Base-by-base conservation (phyloP, 495 filamentous ascomycete species). In the Neurospora sp. region DNA sequence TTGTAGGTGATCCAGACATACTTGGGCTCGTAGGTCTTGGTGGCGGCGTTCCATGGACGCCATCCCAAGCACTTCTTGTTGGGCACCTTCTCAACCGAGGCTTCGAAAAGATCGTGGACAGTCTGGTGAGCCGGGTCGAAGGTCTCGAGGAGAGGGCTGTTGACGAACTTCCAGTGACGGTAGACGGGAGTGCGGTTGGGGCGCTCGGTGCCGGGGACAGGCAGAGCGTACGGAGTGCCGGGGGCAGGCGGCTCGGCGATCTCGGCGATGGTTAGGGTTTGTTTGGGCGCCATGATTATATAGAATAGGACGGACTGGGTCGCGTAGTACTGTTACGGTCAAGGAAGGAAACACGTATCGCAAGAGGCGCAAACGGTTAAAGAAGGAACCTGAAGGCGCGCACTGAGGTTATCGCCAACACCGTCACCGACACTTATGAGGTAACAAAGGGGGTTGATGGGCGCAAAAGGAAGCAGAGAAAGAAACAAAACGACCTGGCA, bases 1-100 rank as follows among this genome's bases (percentile, higher is more conserved):
- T 85, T 82, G 77, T 97, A 98, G 73, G 91, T 91, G 74, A 94
- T 82, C 94, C 96, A 99, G 74, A 89, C 83, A 76, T 93, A 99
- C 71, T 86, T 83, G 70, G 82, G 83, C 39, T 93, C 94, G 78
- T 86, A 98, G 3, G 87, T 87, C 82, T 94, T 92, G 65, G 90
- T 93, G 27, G 75, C 80, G 5, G 91, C 81, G 81, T 98, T 90
- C 84, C 92, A 98, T 1, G 92, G 89, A 47, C 96, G 89, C 80
- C 87, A 89, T 59, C 96, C 96, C 70, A 99, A 83, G 82, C 93
- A 97, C 75, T 79, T 87, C 75, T 80, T 89, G 81, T 82, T 89
- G 84, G 81, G 89, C 84, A 80, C 80, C 61, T 78, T 79, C 77
- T 77, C 86, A 78, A 86, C 87, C 20, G 88, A 84, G 39, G 86